Conservation (phyloP, 768 basidiomycete genomes). For the Boletus speciosus region DNA sequence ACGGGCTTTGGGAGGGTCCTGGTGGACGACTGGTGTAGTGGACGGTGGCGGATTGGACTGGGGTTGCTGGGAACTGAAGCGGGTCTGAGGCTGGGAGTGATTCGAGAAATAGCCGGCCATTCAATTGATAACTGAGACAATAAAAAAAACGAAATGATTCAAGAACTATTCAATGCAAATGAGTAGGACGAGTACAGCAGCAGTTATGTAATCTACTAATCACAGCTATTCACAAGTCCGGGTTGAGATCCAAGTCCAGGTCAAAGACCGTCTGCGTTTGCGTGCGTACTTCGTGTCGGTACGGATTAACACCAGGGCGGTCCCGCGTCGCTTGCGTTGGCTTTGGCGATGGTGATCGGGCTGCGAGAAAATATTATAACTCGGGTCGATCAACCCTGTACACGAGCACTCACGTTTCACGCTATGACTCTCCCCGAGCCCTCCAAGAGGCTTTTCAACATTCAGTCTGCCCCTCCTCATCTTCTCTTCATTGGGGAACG, state of each 20-base stretch:
- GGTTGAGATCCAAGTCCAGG: slow-evolving; percentile 81
- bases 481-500: slow-evolving; percentile 89
- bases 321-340: slow-evolving; percentile 45
- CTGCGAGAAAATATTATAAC: slow-evolving; percentile 32
- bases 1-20: slow-evolving; percentile 40
- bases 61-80: slow-evolving; percentile 57
- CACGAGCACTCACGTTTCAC: slow-evolving; percentile 55
- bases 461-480: slow-evolving; percentile 82
- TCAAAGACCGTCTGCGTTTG: slow-evolving; percentile 67
- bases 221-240: slow-evolving; percentile 52
- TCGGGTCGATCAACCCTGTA: slow-evolving; percentile 1
- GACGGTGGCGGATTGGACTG: slow-evolving; percentile 13
- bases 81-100: slow-evolving; percentile 62
- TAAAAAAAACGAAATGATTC: slow-evolving; percentile 10
- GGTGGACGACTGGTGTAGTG: neutral
- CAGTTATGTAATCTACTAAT: slow-evolving; percentile 19
- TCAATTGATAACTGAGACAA: slow-evolving; percentile 28
- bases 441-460: slow-evolving; percentile 73
- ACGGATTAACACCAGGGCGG: slow-evolving; percentile 57
- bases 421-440: slow-evolving; percentile 79
- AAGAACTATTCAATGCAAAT: neutral
- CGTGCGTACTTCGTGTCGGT: slow-evolving; percentile 64
- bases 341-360: slow-evolving; percentile 61
- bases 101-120: slow-evolving; percentile 84
- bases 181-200: slow-evolving; percentile 5